A percentile compares a stretch with the other conserved stretches of the same genome.
Evolutionary conservation across 352 stramenopile species (phyloP).

Genomic region (Phytophthora sansomeana): DNA sequence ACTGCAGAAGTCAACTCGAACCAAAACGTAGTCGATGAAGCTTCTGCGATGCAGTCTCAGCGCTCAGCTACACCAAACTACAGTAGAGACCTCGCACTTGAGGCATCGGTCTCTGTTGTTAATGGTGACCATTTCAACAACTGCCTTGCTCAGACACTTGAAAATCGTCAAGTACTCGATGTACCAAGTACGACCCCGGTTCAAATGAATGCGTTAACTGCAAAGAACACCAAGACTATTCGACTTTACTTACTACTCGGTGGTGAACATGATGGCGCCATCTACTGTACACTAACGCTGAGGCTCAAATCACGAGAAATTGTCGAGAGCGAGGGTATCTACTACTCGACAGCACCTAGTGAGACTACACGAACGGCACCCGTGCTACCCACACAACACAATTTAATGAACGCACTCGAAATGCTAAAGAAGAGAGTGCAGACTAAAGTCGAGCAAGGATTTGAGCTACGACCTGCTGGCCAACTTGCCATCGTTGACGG

Average conservation of each 20-base stretch:
- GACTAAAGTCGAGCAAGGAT: conserved; percentile 25
- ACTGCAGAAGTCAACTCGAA: neutral
- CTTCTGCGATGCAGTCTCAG: neutral
- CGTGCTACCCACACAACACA: conserved; percentile 32
- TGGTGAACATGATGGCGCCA: conserved; percentile 49
- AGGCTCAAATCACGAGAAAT: conserved; percentile 30
- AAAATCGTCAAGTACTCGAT: neutral
- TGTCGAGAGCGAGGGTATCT: conserved; percentile 33
- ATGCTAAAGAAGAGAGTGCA: conserved; percentile 45
- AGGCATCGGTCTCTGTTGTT: neutral
- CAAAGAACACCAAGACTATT: conserved; percentile 20
- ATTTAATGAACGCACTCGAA: conserved; percentile 29
- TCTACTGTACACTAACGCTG: conserved; percentile 38
- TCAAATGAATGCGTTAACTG: conserved; percentile 3
- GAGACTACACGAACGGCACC: conserved; percentile 19
- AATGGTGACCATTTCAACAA: neutral
- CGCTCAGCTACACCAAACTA: neutral
- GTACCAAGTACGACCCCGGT: neutral
- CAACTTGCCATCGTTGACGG: conserved; percentile 31
- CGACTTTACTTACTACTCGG: conserved; percentile 42
- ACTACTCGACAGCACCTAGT: conserved; percentile 25
- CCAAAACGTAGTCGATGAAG: neutral
- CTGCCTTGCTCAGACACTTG: neutral
- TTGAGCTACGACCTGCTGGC: conserved; percentile 20
- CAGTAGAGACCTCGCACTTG: neutral